A percentile compares a stretch with the other conserved stretches of the same genome.
These are phyloP conservation scores for Xylaria nigripes DNA, from an alignment of 495 filamentous ascomycete species.

Conservation along the genomic window DNA sequence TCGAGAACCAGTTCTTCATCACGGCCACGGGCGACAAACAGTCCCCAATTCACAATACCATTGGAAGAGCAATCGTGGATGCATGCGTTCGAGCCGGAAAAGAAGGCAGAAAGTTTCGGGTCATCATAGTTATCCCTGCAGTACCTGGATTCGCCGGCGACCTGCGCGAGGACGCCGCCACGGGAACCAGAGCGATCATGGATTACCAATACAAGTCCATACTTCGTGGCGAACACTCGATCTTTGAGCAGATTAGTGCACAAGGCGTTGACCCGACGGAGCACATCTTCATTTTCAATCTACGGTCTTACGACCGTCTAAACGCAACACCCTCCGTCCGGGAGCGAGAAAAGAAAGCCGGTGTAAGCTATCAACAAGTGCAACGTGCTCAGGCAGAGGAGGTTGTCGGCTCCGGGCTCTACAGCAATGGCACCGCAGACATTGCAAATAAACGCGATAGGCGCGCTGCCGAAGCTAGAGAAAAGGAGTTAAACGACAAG, in stretches of 20 bases:
- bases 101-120: constrained; percentile 79
- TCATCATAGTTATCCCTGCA: constrained; percentile 83
- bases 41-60: constrained; percentile 73
- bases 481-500: constrained; percentile 42
- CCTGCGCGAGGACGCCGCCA: constrained; percentile 69
- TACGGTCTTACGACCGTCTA: constrained; percentile 81
- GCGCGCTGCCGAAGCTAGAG: constrained; percentile 32
- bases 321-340: constrained; percentile 66
- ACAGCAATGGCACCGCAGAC: constrained; percentile 49
- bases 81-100: constrained; percentile 74
- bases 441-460: constrained; percentile 30
- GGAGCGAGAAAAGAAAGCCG: constrained; percentile 66
- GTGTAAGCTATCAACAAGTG: constrained; percentile 73
- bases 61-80: constrained; percentile 83
- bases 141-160: constrained; percentile 94
- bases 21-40: constrained; percentile 88
- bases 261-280: constrained; percentile 73
- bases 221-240: constrained; percentile 80
- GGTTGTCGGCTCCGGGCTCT: constrained; percentile 68
- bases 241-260: constrained; percentile 67
- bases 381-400: constrained; percentile 80
- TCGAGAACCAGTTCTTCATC: constrained; percentile 98
- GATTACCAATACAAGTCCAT: constrained; percentile 98
- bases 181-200: constrained; percentile 90
- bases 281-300: constrained; percentile 85